Conservation (phyloP, 202 grass and related monocot genomes). For the Miscanthus sacchariflorus region DNA sequence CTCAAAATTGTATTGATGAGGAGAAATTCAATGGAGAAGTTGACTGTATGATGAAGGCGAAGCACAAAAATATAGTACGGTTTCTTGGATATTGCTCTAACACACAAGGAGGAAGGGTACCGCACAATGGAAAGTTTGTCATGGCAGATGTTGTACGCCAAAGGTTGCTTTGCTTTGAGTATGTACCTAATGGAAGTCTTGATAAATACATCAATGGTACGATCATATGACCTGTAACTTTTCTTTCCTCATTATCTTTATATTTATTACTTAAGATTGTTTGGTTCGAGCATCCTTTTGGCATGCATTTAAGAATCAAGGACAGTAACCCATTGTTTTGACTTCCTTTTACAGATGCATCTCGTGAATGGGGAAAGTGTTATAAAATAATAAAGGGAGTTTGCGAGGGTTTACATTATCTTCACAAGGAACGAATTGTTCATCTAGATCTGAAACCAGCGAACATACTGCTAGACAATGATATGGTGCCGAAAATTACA, state of each 20-base stretch:
- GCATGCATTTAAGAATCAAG: not conserved
- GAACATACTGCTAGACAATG: not conserved
- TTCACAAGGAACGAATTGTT: conserved; percentile 8
- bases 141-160: not conserved
- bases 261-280: not conserved
- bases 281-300: not conserved
- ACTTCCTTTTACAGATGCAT: not conserved
- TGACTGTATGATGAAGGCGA: not conserved
- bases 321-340: not conserved
- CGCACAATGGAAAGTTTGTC: not conserved
- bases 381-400: conserved; percentile 13
- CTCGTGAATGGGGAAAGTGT: not conserved
- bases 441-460: conserved; percentile 7
- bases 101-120: not conserved
- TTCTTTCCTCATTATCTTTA: not conserved
- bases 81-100: conserved; percentile 31
- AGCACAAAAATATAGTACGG: conserved; percentile 12
- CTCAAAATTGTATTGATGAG: not conserved
- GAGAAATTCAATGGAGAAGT: not conserved
- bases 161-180: no score
- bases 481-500: not conserved
- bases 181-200: no score
- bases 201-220: no score
- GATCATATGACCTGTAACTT: not conserved
- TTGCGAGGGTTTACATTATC: not conserved